Conservation (phyloP, 1,284 basidiomycete genomes). For the Erythrobasidium hasegawianum region DNA sequence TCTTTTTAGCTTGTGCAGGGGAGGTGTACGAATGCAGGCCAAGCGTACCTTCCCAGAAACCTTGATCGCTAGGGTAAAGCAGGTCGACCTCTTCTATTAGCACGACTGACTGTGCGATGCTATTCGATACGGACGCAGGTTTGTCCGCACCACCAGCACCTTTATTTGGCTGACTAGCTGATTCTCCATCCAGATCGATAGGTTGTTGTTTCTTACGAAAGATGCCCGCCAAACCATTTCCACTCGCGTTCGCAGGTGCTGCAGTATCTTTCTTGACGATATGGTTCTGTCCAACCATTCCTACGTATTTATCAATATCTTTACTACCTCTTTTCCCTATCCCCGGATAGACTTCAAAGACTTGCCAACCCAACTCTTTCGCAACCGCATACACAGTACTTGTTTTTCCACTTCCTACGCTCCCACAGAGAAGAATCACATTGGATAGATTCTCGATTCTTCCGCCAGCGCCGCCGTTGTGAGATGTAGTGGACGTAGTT, state of each 20-base stretch:
- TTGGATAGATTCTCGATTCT: constrained; percentile 59
- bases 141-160: neutral
- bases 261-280: constrained; percentile 54
- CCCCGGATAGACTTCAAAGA: constrained; percentile 97
- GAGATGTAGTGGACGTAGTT: neutral
- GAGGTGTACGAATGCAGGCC: too few relatives aligned
- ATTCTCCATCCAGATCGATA: neutral
- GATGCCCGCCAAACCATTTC: constrained; percentile 3
- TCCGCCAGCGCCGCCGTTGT: neutral
- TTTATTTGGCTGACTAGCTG: too few relatives aligned
- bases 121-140: constrained; percentile 25
- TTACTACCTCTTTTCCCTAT: constrained; percentile 77
- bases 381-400: constrained; percentile 90
- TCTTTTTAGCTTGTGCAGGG: too few relatives aligned
- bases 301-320: constrained; percentile 74
- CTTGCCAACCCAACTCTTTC: constrained; percentile 86
- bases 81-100: constrained; percentile 97
- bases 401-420: constrained; percentile 83
- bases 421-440: constrained; percentile 77
- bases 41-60: constrained; percentile 77
- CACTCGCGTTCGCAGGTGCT: constrained; percentile 10
- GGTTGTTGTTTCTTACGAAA: neutral
- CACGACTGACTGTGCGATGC: constrained; percentile 75
- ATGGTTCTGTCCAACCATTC: constrained; percentile 91
- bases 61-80: constrained; percentile 79